These are phyloP conservation scores for Penicillium argentinense DNA, from an alignment of 495 filamentous ascomycete genomes.

Conservation along the genomic window DNA sequence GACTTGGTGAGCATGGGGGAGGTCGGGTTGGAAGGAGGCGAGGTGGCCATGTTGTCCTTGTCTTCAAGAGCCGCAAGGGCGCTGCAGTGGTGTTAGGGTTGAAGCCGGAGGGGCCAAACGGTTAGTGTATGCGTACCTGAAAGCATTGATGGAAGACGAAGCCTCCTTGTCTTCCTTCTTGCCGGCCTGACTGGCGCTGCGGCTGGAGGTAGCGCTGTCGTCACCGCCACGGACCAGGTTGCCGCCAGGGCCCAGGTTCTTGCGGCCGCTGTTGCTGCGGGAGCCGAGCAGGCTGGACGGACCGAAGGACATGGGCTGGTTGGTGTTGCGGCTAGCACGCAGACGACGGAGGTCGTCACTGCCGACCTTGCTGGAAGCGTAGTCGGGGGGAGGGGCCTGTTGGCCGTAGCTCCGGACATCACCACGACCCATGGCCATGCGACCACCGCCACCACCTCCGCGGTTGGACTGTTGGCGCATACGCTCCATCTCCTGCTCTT, in stretches of 20 bases:
- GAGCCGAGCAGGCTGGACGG: conserved; percentile 76
- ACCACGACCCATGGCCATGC: conserved; percentile 72
- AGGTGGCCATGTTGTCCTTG: conserved; percentile 56
- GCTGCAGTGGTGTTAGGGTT: conserved; percentile 33
- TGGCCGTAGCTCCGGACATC: conserved; percentile 72
- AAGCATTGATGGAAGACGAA: conserved; percentile 76
- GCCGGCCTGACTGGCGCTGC: conserved; percentile 76
- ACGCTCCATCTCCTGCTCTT: conserved; percentile 57
- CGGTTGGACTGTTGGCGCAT: conserved; percentile 47
- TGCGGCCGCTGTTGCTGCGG: conserved; percentile 81
- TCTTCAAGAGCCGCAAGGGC: conserved; percentile 59
- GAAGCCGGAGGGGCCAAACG: not conserved
- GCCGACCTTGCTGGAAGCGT: conserved; percentile 74
- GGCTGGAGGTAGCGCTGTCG: conserved; percentile 79
- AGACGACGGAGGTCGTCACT: conserved; percentile 87
- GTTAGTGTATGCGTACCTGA: conserved; percentile 65
- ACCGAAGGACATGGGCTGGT: conserved; percentile 61
- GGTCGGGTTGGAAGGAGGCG: conserved; percentile 57
- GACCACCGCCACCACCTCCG: conserved; percentile 55
- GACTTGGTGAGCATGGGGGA: conserved; percentile 58
- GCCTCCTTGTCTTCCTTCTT: conserved; percentile 69
- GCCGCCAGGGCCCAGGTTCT: conserved; percentile 68
- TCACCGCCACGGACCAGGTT: conserved; percentile 69
- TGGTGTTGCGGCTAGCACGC: conserved; percentile 61
- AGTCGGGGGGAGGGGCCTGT: conserved; percentile 67